Evolutionary conservation across 2,329 filamentous ascomycete species (phyloP).

Genomic region (Colletotrichum eremochloae): DNA sequence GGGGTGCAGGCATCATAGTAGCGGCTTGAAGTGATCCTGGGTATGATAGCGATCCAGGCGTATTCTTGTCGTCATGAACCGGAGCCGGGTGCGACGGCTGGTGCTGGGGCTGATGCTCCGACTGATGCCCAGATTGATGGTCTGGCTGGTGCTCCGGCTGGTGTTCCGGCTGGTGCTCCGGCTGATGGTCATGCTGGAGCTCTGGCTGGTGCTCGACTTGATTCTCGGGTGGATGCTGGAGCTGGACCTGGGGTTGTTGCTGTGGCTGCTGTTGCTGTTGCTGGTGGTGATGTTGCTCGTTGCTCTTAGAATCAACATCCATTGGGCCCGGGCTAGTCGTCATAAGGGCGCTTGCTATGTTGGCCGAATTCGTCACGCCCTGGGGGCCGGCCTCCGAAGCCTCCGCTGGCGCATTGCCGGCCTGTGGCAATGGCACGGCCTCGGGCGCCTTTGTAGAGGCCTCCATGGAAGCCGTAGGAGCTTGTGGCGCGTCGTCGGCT

Average conservation of each 20-base stretch:
- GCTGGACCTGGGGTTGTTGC: slow-evolving; percentile 55
- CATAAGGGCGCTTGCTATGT: slow-evolving; percentile 58
- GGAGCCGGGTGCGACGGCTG: slow-evolving; percentile 56
- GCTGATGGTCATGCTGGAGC: slow-evolving; percentile 63
- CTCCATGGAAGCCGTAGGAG: slow-evolving; percentile 60
- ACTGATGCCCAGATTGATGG: not conserved
- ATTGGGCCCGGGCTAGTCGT: slow-evolving; percentile 67
- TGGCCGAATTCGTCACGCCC: slow-evolving; percentile 56
- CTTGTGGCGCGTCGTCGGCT: slow-evolving; percentile 65
- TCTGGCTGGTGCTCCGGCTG: slow-evolving; percentile 53
- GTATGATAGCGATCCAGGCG: slow-evolving; percentile 67
- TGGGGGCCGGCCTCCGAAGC: slow-evolving; percentile 60
- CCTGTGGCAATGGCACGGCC: slow-evolving; percentile 48
- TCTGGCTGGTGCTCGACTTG: not conserved
- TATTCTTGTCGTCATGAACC: slow-evolving; percentile 64
- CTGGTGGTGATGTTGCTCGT: slow-evolving; percentile 48
- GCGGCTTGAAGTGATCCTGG: slow-evolving; percentile 64
- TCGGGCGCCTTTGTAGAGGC: slow-evolving; percentile 51
- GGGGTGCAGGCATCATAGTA: slow-evolving; percentile 58
- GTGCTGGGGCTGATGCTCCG: slow-evolving; percentile 55
- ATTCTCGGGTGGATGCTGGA: slow-evolving; percentile 39
- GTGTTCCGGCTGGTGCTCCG: slow-evolving; percentile 58
- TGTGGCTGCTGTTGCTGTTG: slow-evolving; percentile 57
- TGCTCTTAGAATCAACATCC: slow-evolving; percentile 64
- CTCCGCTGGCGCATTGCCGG: slow-evolving; percentile 52